Evolutionary conservation across 805 yeast species (phyloP).

Genomic region (Spathaspora girioi): DNA sequence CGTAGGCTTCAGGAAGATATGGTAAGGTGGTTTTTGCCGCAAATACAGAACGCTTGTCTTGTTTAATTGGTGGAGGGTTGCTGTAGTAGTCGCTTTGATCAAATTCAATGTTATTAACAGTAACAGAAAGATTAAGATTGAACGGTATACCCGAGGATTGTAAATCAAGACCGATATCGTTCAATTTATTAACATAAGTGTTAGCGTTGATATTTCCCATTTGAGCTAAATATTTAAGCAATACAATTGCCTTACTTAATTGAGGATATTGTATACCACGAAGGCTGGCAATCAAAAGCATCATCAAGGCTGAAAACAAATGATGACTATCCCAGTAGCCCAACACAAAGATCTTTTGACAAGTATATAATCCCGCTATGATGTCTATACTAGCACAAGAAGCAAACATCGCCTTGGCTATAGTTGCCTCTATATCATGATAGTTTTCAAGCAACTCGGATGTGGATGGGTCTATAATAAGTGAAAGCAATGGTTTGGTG

Average conservation of each 20-base stretch:
- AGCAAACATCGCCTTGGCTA: conserved; percentile 25
- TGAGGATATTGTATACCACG: conserved; percentile 14
- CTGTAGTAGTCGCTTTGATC: conserved; percentile 2
- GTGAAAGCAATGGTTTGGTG: conserved; percentile 30
- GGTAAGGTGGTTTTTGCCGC: conserved; percentile 3
- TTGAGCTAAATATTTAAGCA: conserved; percentile 31
- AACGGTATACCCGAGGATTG: not conserved
- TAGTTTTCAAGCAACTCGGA: conserved; percentile 18
- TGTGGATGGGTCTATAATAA: conserved; percentile 25
- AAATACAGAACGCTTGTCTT: not conserved
- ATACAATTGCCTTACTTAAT: conserved; percentile 24
- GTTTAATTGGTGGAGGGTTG: not conserved
- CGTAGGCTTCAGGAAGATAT: conserved; percentile 5
- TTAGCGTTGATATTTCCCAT: conserved; percentile 33
- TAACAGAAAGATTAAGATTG: conserved; percentile 3
- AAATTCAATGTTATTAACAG: not conserved
- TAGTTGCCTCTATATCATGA: conserved; percentile 20
- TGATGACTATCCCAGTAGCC: conserved; percentile 43
- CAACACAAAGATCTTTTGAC: conserved; percentile 25
- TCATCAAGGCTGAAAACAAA: conserved; percentile 28
- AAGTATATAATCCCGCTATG: conserved; percentile 22
- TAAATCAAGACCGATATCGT: conserved; percentile 17
- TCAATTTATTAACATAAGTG: conserved; percentile 25
- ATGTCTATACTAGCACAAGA: conserved; percentile 30
- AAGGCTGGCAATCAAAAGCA: conserved; percentile 24